Percentiles rank a stretch among this genome's conserved stretches.
These are phyloP conservation scores for Lachancea cidri DNA, from an alignment of 805 yeast genomes.

Conservation along the genomic window DNA sequence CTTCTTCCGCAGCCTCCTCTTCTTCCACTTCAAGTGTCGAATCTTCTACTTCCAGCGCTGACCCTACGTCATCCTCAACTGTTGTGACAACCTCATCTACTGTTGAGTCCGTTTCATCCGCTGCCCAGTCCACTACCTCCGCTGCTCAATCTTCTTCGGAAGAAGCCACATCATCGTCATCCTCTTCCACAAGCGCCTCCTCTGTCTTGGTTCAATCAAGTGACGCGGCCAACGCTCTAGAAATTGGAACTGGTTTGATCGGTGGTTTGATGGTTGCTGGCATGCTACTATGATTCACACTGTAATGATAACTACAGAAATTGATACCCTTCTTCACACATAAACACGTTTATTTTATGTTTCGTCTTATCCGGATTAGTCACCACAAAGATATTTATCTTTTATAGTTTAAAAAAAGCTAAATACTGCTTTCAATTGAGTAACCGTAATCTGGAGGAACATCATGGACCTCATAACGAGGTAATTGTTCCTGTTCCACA, in stretches of 20 bases:
- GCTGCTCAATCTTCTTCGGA: slow-evolving; percentile 7
- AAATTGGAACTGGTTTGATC: slow-evolving; percentile 24
- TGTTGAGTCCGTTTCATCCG: slow-evolving; percentile 31
- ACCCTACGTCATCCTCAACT: slow-evolving; percentile 21
- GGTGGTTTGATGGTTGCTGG: slow-evolving; percentile 19
- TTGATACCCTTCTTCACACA: slow-evolving; percentile 6
- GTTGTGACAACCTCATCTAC: slow-evolving; percentile 20
- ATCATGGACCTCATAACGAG: slow-evolving; percentile 3
- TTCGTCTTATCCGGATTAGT: slow-evolving; percentile 1
- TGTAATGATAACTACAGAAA: not conserved
- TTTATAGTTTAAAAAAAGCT: not conserved
- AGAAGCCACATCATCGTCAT: slow-evolving; percentile 38
- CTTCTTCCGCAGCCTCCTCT: slow-evolving; percentile 24
- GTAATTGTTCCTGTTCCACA: slow-evolving; percentile 4
- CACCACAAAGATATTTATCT: not conserved
- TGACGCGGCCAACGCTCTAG: slow-evolving; percentile 46
- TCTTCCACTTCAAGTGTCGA: slow-evolving; percentile 22
- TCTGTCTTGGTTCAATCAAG: slow-evolving; percentile 16
- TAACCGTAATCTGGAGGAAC: slow-evolving; percentile 5
- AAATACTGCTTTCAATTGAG: slow-evolving; percentile 2
- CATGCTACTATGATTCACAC: slow-evolving; percentile 6
- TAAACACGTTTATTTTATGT: slow-evolving; percentile 1
- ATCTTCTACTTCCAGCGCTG: slow-evolving; percentile 19
- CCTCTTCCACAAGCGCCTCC: slow-evolving; percentile 47
- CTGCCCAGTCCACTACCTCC: slow-evolving; percentile 37